Evolutionary conservation across 225 moss, liverwort and hornwort genomes (phyloP).

Genomic region (Straminergon stramineum): DNA sequence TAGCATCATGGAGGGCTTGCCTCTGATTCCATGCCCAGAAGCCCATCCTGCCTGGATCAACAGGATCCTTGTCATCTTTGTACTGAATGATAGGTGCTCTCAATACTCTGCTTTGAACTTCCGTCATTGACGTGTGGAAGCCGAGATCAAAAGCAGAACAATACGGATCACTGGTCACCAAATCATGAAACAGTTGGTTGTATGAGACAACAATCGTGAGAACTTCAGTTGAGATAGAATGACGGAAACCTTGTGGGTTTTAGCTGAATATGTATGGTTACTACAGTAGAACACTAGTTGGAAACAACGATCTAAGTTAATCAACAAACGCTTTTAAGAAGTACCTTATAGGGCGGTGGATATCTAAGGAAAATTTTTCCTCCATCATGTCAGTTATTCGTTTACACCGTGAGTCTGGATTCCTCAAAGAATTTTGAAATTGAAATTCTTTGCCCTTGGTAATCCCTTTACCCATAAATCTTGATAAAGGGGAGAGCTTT

Average conservation of each 20-base stretch:
- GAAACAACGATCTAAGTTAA: neutral
- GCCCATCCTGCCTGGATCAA: constrained; percentile 27
- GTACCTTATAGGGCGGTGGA: constrained; percentile 15
- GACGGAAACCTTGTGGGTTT: neutral
- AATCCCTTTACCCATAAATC: constrained; percentile 10
- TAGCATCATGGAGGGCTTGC: constrained; percentile 24
- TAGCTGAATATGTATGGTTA: neutral
- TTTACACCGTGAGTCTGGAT: constrained; percentile 16
- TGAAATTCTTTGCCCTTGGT: neutral
- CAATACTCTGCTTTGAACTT: constrained; percentile 26
- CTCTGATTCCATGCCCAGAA: constrained; percentile 40
- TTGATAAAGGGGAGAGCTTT: neutral
- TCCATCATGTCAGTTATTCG: constrained; percentile 20
- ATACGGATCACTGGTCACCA: constrained; percentile 16
- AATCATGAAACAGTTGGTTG: neutral
- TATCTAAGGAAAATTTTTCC: constrained; percentile 7
- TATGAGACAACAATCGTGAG: neutral
- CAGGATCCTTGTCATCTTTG: constrained; percentile 1
- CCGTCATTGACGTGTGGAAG: constrained; percentile 28
- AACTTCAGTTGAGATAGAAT: neutral
- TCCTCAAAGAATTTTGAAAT: neutral
- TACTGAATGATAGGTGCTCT: constrained; percentile 34
- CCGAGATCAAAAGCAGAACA: constrained; percentile 26
- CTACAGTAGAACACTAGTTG: neutral
- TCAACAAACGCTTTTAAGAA: neutral